A percentile compares a stretch with the other conserved stretches of the same genome.
Evolutionary conservation across 2,329 filamentous ascomycete genomes (phyloP).

Genomic region (Ceratocystis colombiana): DNA sequence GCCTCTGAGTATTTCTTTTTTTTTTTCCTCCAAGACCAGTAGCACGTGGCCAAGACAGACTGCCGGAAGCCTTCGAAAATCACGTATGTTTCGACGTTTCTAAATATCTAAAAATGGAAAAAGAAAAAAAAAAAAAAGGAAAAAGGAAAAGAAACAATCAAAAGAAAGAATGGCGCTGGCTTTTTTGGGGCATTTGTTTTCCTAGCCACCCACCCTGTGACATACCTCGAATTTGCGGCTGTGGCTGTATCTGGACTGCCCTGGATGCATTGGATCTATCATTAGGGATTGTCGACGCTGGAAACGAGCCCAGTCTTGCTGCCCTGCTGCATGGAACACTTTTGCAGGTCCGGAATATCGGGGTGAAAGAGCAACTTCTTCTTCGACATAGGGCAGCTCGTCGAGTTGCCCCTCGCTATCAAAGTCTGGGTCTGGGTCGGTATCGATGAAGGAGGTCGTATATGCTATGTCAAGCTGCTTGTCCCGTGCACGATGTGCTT

Average conservation of each 20-base stretch:
- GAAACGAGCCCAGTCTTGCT: conserved; percentile 10
- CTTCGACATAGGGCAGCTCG: conserved; percentile 22
- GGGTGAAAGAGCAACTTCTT: conserved; percentile 22
- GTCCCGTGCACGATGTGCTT: conserved; percentile 22
- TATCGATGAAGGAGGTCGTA: conserved; percentile 26
- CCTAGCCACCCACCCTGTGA: background rate
- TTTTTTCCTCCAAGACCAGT: conserved; percentile 4
- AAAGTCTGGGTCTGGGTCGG: conserved; percentile 29
- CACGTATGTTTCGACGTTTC: conserved; percentile 12
- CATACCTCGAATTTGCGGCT: background rate
- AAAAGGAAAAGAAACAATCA: no score
- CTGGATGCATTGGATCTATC: conserved; percentile 5
- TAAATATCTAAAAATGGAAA: conserved; percentile 9
- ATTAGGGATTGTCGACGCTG: conserved; percentile 6
- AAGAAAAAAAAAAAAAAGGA: background rate
- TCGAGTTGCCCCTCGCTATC: conserved; percentile 26
- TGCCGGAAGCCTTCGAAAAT: background rate
- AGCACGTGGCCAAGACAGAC: conserved; percentile 12
- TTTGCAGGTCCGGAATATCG: conserved; percentile 20
- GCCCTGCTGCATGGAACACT: conserved; percentile 3
- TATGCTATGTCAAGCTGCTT: conserved; percentile 20
- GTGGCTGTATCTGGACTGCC: background rate
- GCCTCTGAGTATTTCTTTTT: conserved; percentile 3
- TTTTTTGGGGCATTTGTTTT: background rate
- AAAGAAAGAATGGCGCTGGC: background rate